Conservation (phyloP, 768 basidiomycete species). For the Tricholoma bakamatsutake region DNA sequence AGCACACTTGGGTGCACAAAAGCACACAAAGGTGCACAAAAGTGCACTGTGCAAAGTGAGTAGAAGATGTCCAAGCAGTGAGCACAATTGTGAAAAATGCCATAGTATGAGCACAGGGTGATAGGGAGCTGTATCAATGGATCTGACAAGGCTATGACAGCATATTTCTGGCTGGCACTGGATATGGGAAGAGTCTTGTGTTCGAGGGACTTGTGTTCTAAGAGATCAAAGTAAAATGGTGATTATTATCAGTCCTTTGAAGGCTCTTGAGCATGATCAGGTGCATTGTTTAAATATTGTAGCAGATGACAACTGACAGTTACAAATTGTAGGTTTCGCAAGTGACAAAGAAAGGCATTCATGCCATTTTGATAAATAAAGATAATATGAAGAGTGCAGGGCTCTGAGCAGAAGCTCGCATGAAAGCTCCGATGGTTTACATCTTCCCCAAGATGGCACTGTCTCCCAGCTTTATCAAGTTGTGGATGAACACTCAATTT, state of each 20-base stretch:
- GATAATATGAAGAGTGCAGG: conserved; percentile 11
- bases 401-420: no score
- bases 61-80: no score
- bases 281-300: conserved; percentile 8
- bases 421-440: no score
- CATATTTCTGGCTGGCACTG: conserved; percentile 21
- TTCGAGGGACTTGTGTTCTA: conserved; percentile 19
- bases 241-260: conserved; percentile 23
- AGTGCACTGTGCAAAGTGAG: no score
- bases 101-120: no score
- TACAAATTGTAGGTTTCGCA: conserved; percentile 10
- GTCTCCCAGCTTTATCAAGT: no score
- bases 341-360: conserved; percentile 18
- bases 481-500: no score
- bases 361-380: conserved; percentile 21
- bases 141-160: conserved; percentile 17
- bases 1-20: no score
- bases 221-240: conserved; percentile 12
- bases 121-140: no score
- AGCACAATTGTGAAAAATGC: no score
- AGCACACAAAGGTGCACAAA: no score
- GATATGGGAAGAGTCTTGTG: conserved; percentile 24
- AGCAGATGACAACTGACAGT: neutral
- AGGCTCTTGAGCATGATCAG: conserved; percentile 24
- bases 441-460: no score